Conservation (phyloP, 2,329 filamentous ascomycete genomes). For the Ascochyta koolunga region DNA sequence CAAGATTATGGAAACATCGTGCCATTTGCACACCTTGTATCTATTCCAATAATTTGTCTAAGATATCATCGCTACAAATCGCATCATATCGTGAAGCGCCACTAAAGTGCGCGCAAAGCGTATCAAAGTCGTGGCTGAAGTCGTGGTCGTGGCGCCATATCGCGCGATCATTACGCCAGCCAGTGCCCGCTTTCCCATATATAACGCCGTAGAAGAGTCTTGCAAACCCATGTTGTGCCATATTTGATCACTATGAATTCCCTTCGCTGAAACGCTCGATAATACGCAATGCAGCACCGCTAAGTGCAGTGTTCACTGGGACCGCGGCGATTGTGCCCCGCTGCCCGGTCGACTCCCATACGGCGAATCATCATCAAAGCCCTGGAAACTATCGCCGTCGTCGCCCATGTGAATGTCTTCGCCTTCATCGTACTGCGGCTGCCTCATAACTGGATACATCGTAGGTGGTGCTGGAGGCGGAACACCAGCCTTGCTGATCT, state of each 20-base stretch:
- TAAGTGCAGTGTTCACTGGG: conserved; percentile 11
- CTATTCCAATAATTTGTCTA: conserved; percentile 11
- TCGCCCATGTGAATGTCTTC: conserved; percentile 40
- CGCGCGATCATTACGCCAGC: conserved; percentile 17
- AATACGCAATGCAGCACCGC: neutral
- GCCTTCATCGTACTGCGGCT: conserved; percentile 24
- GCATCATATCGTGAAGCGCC: conserved; percentile 7
- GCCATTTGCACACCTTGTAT: conserved; percentile 11
- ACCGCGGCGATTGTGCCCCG: conserved; percentile 29
- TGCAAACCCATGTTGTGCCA: neutral
- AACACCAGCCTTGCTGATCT: conserved; percentile 48
- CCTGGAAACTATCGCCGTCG: conserved; percentile 39
- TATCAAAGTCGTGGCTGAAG: conserved; percentile 15
- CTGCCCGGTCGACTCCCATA: conserved; percentile 32
- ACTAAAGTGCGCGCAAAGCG: conserved; percentile 1
- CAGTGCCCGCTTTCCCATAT: conserved; percentile 6
- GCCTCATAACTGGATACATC: conserved; percentile 31
- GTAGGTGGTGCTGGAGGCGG: conserved; percentile 38
- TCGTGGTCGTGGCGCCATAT: conserved; percentile 19
- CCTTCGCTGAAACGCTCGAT: conserved; percentile 11
- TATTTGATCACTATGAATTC: neutral
- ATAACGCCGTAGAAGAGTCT: conserved; percentile 9
- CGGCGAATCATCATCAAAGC: conserved; percentile 37
- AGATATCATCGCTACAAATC: conserved; percentile 19
- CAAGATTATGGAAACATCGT: neutral